These are phyloP conservation scores for Orbilia oligospora DNA, from an alignment of 2,329 filamentous ascomycete genomes.

Conservation along the genomic window DNA sequence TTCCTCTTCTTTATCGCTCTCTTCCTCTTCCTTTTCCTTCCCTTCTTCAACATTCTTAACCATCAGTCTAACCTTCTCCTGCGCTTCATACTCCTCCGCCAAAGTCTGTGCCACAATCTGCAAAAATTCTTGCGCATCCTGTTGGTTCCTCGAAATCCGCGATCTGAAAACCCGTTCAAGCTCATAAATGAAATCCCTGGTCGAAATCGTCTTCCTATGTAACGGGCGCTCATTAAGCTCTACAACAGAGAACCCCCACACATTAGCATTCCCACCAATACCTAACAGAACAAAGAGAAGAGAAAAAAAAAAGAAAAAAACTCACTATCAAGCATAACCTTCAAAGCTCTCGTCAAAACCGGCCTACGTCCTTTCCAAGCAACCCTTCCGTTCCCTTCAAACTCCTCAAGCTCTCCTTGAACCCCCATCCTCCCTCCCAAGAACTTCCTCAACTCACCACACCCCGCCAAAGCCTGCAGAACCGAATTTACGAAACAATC, in stretches of 20 bases:
- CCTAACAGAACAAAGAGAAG: too few species aligned
- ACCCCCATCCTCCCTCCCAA: slow-evolving; percentile 88
- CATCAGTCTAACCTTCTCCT: slow-evolving; percentile 61
- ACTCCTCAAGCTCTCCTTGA: slow-evolving; percentile 43
- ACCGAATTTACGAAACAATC: slow-evolving; percentile 93
- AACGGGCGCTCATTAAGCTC: slow-evolving; percentile 91
- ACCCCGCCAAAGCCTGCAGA: slow-evolving; percentile 89
- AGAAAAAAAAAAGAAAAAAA: slow-evolving; percentile 19
- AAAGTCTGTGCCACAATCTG: slow-evolving; percentile 93
- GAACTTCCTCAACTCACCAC: slow-evolving; percentile 90
- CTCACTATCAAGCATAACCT: slow-evolving; percentile 83
- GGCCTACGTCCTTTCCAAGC: slow-evolving; percentile 66
- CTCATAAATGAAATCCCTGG: slow-evolving; percentile 83
- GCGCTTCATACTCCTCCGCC: slow-evolving; percentile 91
- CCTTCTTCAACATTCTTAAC: slow-evolving; percentile 22
- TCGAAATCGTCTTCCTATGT: slow-evolving; percentile 92
- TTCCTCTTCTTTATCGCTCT: slow-evolving; percentile 3
- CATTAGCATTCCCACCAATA: not conserved
- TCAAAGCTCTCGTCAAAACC: slow-evolving; percentile 88
- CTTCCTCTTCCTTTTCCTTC: slow-evolving; percentile 2
- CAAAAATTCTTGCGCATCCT: slow-evolving; percentile 97
- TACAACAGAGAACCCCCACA: slow-evolving; percentile 64
- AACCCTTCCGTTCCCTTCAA: slow-evolving; percentile 28
- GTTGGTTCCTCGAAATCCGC: slow-evolving; percentile 92
- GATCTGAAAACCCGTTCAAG: slow-evolving; percentile 90